Conservation (phyloP, 2,329 filamentous ascomycete species). For the Juglanconis sp. region DNA sequence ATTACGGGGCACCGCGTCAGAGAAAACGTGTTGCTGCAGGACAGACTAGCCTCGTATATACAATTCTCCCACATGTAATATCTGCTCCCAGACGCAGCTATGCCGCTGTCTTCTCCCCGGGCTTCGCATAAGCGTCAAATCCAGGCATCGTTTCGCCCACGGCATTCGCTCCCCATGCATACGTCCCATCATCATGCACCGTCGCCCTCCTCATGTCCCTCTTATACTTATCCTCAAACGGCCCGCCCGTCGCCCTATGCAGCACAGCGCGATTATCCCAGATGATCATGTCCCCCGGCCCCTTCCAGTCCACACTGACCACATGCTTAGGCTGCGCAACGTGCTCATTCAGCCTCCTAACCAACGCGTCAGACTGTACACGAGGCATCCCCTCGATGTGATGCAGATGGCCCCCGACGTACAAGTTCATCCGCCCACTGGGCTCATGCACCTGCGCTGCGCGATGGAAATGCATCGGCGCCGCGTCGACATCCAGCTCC, state of each 20-base stretch:
- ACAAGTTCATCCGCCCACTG: slow-evolving; percentile 49
- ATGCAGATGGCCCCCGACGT: slow-evolving; percentile 51
- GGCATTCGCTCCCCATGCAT: slow-evolving; percentile 37
- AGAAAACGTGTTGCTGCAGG: too few relatives aligned
- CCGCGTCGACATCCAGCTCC: slow-evolving; percentile 38
- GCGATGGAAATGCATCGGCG: slow-evolving; percentile 42
- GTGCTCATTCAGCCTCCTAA: slow-evolving; percentile 43
- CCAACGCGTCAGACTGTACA: slow-evolving; percentile 32
- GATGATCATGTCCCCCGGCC: slow-evolving; percentile 48
- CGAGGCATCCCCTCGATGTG: slow-evolving; percentile 40
- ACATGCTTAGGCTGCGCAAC: slow-evolving; percentile 45
- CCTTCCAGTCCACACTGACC: slow-evolving; percentile 44
- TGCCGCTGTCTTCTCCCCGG: background rate
- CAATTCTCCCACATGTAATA: too few relatives aligned
- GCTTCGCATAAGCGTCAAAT: slow-evolving; percentile 11
- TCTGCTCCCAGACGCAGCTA: background rate
- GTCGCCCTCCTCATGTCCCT: slow-evolving; percentile 56
- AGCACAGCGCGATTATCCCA: slow-evolving; percentile 60
- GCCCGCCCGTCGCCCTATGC: slow-evolving; percentile 49
- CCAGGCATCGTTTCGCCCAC: slow-evolving; percentile 23
- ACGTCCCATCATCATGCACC: slow-evolving; percentile 43
- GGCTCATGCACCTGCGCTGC: slow-evolving; percentile 50
- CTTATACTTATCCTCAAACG: slow-evolving; percentile 44
- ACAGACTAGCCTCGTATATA: background rate
- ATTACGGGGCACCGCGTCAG: too few relatives aligned